Evolutionary conservation across 441 rosid species (phyloP).

Genomic region (Viola pubescens): DNA sequence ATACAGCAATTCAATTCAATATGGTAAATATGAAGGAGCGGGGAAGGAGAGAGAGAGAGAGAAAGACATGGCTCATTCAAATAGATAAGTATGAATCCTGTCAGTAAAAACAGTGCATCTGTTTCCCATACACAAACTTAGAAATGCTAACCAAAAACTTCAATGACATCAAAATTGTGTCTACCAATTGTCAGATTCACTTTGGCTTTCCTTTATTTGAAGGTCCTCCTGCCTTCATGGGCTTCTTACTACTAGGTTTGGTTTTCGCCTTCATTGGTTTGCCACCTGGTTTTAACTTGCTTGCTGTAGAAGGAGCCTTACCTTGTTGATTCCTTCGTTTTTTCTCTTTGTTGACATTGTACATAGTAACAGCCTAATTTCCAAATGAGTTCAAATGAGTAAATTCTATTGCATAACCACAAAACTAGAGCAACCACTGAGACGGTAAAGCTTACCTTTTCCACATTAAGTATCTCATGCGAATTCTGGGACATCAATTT

Average conservation of each 20-base stretch:
- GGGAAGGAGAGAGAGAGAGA: too few relatives aligned
- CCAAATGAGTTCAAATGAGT: background rate
- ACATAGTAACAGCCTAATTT: slow-evolving; percentile 64
- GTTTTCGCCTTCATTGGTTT: slow-evolving; percentile 30
- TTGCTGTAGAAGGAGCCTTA: slow-evolving; percentile 31
- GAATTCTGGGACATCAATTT: slow-evolving; percentile 73
- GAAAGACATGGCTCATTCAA: too few relatives aligned
- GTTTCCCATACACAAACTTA: background rate
- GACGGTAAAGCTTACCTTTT: slow-evolving; percentile 41
- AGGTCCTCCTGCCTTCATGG: slow-evolving; percentile 27
- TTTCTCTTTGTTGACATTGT: slow-evolving; percentile 69
- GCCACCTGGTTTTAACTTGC: slow-evolving; percentile 53
- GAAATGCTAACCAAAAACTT: slow-evolving; percentile 1
- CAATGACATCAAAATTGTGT: background rate
- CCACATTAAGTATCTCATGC: slow-evolving; percentile 75
- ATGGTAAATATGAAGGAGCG: too few relatives aligned
- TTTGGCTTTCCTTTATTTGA: slow-evolving; percentile 37
- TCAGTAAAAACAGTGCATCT: too few relatives aligned
- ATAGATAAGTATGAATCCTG: too few relatives aligned
- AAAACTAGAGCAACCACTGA: background rate
- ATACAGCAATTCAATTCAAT: too few relatives aligned
- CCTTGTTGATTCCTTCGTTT: slow-evolving; percentile 23
- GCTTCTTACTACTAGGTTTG: slow-evolving; percentile 43
- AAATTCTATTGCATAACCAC: background rate
- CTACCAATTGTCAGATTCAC: slow-evolving; percentile 17